Evolutionary conservation across 2,329 filamentous ascomycete species (phyloP).

Genomic region (Claviceps pusilla): DNA sequence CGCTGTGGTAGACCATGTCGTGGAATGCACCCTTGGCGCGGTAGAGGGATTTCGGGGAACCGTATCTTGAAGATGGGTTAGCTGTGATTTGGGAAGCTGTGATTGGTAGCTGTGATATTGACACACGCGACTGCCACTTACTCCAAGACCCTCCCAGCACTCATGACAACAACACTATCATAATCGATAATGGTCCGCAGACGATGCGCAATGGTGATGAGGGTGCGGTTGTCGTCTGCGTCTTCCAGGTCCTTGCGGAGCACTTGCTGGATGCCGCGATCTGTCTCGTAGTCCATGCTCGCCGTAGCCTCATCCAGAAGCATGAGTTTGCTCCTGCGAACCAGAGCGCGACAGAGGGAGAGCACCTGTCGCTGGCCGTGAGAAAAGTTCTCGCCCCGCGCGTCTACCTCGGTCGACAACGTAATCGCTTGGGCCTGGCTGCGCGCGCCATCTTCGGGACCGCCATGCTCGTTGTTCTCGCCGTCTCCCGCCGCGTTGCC

Average conservation of each 20-base stretch:
- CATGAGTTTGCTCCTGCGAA: constrained; percentile 32
- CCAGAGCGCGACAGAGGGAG: constrained; percentile 40
- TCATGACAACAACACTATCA: constrained; percentile 43
- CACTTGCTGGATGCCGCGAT: constrained; percentile 10
- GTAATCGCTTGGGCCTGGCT: constrained; percentile 13
- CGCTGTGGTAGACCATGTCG: constrained; percentile 41
- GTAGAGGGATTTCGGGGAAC: constrained; percentile 33
- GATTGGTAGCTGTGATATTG: no score
- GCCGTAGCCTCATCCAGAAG: neutral
- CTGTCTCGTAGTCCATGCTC: neutral
- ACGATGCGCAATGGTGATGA: constrained; percentile 44
- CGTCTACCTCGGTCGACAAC: constrained; percentile 32
- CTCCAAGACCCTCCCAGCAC: constrained; percentile 5
- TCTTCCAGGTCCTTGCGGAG: constrained; percentile 23
- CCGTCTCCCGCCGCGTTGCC: constrained; percentile 22
- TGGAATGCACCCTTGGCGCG: constrained; percentile 31
- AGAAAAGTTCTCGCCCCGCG: constrained; percentile 40
- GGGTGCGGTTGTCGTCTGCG: constrained; percentile 30
- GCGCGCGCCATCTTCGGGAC: no score
- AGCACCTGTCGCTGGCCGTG: constrained; percentile 45
- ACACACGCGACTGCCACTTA: neutral
- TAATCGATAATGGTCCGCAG: constrained; percentile 45
- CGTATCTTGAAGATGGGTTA: constrained; percentile 17
- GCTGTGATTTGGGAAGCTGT: no score
- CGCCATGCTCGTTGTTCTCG: constrained; percentile 3